Base-by-base conservation (phyloP, 768 basidiomycete species). In the Lepiota subincarnata region DNA sequence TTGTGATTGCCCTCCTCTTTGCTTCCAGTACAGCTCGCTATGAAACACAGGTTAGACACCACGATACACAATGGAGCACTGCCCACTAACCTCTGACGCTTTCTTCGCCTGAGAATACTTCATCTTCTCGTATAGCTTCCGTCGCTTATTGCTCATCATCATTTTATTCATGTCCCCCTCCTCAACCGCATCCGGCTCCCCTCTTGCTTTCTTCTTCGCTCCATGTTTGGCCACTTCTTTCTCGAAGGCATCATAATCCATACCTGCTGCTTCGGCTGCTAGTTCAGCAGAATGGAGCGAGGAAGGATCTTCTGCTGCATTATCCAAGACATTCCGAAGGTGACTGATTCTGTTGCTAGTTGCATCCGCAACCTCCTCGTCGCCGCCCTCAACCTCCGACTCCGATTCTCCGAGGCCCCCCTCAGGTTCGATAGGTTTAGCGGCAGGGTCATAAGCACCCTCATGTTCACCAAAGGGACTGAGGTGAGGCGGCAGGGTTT, bases 151-250 rank as follows among this genome's bases (percentile, higher is more conserved):
- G 74, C 91, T 96, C 86, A 97, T 86, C 83, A 98, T 79, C 86
- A 98, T 96, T 79, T 95, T 96, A 70, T 90, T 87, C 88, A 96
- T 91, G 65, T 95, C 89, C 62, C 83, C 91, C 62, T 83, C 91
- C 35, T 71, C 68, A 57, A 73, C 73, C 60, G 69, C 68, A 43
- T 60, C 66, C 57, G 68, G 71, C 10, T 60, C 64, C 50, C 56
- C 60, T 1, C 60, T 26, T 36, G 60, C 50, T 40, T 57, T 59
- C 45, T 67, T 66, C 60, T 67, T 71, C 65, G 77, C 83, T 55
- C 68, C 71, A 31, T 78, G 76, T 65, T 85, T 85, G 60, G 75
- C 79, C 46, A 92, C 79, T 63, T 85, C 80, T 60, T 84, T 84
- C 67, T 89, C 86, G 67, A 96, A 97, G 4, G 79, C 73, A 2